These are phyloP conservation scores for Vitis vinifera DNA, from an alignment of 164 flowering plant species.

Conservation along the genomic window ASM3070453v1 NC_081823.1:7951501-7952000, in stretches of 20 bases:
- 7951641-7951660: no score
- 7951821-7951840: conserved; percentile 34
- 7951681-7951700: no score
- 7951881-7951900: background rate
- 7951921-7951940: no score
- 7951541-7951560: no score
- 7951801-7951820: conserved; percentile 50
- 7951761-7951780: conserved; percentile 78
- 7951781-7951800: conserved; percentile 54
- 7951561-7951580: no score
- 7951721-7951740: conserved; percentile 49
- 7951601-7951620: no score
- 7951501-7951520: no score
- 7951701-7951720: conserved; percentile 62
- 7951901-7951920: background rate
- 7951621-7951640: no score
- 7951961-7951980: conserved; percentile 31
- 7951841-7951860: conserved; percentile 55
- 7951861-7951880: conserved; percentile 72
- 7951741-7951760: conserved; percentile 63
- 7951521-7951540: background rate
- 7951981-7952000: conserved; percentile 65
- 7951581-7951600: no score
- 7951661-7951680: no score
- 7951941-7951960: no score